Evolutionary conservation across 2,329 filamentous ascomycete species (phyloP).

Genomic region (Taxawa tesnikishii): DNA sequence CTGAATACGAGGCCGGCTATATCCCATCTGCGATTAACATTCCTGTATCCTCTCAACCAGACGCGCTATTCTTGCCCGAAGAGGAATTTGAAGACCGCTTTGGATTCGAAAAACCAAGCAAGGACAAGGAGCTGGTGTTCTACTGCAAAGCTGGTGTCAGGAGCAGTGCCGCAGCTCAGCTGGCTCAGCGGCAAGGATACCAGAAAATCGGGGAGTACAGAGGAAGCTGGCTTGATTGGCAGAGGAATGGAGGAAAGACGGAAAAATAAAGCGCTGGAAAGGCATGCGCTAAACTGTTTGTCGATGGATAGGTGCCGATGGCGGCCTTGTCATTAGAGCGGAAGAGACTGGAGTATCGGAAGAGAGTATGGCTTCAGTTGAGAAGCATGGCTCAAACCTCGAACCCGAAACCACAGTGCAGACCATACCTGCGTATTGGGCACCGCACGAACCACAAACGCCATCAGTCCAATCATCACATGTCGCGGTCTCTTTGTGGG

Average conservation of each 20-base stretch:
- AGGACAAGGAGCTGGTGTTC: slow-evolving; percentile 54
- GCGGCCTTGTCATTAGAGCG: too few relatives aligned
- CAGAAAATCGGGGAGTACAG: slow-evolving; percentile 56
- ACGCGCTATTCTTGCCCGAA: slow-evolving; percentile 61
- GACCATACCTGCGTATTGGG: too few relatives aligned
- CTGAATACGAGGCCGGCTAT: slow-evolving; percentile 50
- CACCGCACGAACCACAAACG: too few relatives aligned
- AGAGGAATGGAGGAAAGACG: slow-evolving; percentile 50
- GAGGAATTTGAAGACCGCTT: slow-evolving; percentile 77
- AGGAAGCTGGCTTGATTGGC: slow-evolving; percentile 78
- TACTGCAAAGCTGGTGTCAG: slow-evolving; percentile 91
- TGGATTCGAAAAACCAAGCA: slow-evolving; percentile 58
- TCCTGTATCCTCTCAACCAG: slow-evolving; percentile 63
- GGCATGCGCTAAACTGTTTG: too few relatives aligned
- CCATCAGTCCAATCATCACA: too few relatives aligned
- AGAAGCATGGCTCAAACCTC: too few relatives aligned
- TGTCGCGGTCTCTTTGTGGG: too few relatives aligned
- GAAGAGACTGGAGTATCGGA: too few relatives aligned
- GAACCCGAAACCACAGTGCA: too few relatives aligned
- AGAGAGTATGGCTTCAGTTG: too few relatives aligned
- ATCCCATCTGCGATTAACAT: slow-evolving; percentile 80
- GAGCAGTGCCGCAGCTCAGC: slow-evolving; percentile 60
- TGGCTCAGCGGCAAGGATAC: slow-evolving; percentile 72
- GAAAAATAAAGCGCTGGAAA: slow-evolving; percentile 3
- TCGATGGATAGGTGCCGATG: too few relatives aligned